Conservation (phyloP, 78 protist species). For the Dictyostelium brefeldianum region DNA sequence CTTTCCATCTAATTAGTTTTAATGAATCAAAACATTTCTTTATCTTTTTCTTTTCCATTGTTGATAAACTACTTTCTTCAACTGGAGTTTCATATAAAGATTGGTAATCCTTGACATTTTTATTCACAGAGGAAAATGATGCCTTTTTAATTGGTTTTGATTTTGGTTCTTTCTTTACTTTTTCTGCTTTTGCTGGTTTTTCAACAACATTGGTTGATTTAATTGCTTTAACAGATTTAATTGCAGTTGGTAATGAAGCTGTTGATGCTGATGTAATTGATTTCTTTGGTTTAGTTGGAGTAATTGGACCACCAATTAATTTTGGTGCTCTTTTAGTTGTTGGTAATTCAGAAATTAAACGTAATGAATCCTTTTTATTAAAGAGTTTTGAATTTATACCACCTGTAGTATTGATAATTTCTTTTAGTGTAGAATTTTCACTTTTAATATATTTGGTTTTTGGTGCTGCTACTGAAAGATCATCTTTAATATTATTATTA, state of each 20-base stretch:
- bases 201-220: not conserved
- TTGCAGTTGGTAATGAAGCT: not conserved
- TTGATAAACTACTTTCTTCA: no score
- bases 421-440: no score
- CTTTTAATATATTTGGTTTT: no score
- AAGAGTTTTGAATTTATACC: not conserved
- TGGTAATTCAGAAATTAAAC: not conserved
- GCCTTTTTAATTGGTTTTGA: not conserved
- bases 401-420: not conserved
- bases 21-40: not conserved
- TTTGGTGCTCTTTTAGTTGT: not conserved
- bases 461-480: not conserved
- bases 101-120: no score
- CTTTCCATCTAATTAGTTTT: not conserved
- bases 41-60: not conserved
- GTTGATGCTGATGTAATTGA: not conserved
- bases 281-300: not conserved
- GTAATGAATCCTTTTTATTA: not conserved
- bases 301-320: not conserved
- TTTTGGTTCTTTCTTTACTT: not conserved
- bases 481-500: constrained; percentile 7
- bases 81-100: no score
- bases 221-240: not conserved
- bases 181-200: not conserved
- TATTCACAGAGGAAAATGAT: no score